Conservation (phyloP, 2,329 filamentous ascomycete species). For the Penicillium sclerotigenum region DNA sequence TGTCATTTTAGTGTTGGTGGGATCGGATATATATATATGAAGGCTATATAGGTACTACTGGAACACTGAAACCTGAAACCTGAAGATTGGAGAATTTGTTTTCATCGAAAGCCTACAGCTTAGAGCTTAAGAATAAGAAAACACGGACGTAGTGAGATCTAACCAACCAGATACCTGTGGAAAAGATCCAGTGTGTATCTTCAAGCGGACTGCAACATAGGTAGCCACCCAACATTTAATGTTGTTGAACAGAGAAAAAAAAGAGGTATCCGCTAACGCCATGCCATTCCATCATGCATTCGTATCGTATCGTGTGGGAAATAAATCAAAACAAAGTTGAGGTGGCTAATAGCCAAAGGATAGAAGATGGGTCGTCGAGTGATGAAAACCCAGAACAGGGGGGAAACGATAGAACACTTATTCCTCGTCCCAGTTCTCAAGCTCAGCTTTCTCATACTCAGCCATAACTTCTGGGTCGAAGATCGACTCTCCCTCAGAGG, state of each 20-base stretch:
- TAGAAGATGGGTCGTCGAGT: neutral
- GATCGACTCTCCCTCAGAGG: slow-evolving; percentile 65
- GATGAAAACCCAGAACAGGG: neutral
- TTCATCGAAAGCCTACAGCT: neutral
- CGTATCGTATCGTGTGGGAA: slow-evolving; percentile 15
- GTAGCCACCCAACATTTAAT: neutral
- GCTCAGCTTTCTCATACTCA: slow-evolving; percentile 68
- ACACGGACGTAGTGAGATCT: neutral
- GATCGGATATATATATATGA: neutral
- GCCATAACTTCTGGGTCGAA: slow-evolving; percentile 73
- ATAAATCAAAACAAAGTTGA: slow-evolving; percentile 1
- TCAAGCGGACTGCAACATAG: neutral
- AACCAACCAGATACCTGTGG: neutral
- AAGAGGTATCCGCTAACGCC: slow-evolving; percentile 18
- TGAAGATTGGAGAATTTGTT: neutral
- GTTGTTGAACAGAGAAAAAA: slow-evolving; percentile 4
- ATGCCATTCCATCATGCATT: slow-evolving; percentile 19
- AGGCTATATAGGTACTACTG: neutral
- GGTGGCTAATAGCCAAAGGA: neutral
- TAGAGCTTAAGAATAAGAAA: neutral
- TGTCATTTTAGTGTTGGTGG: neutral
- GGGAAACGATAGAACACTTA: slow-evolving; percentile 42
- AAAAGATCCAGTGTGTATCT: neutral
- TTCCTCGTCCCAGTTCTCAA: slow-evolving; percentile 78
- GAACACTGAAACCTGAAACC: neutral